phyloP scores from a whole-genome alignment of 1,139 yeast species.

The Nakaseomyces nivariensis region DNA sequence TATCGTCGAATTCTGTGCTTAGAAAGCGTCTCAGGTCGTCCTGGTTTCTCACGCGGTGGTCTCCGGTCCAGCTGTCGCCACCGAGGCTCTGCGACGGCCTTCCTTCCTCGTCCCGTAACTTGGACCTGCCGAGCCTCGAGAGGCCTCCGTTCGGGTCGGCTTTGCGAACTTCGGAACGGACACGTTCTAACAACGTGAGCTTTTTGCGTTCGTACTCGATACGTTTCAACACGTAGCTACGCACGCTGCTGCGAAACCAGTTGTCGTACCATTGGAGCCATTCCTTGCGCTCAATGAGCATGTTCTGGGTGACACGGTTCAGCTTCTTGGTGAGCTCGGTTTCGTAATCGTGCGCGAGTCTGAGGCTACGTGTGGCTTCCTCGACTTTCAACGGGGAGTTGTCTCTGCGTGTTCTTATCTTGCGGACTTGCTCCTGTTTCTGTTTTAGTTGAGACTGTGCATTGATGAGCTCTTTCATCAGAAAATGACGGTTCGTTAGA shows the following conservation, averaged over 20 bases:
- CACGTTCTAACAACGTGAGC: constrained; percentile 63
- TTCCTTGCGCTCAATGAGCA: constrained; percentile 62
- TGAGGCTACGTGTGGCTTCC: constrained; percentile 74
- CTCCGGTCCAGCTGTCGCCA: constrained; percentile 37
- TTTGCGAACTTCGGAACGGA: constrained; percentile 62
- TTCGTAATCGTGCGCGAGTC: constrained; percentile 70
- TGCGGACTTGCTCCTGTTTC: constrained; percentile 65
- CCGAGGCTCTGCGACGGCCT: constrained; percentile 9
- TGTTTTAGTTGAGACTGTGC: constrained; percentile 68
- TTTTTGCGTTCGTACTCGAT: constrained; percentile 84
- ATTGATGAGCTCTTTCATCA: constrained; percentile 78
- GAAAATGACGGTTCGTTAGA: constrained; percentile 77
- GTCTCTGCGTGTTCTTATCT: constrained; percentile 62
- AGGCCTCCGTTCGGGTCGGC: constrained; percentile 77
- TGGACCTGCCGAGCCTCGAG: constrained; percentile 53
- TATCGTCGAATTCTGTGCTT: constrained; percentile 13
- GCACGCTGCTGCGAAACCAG: constrained; percentile 46
- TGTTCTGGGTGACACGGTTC: constrained; percentile 74
- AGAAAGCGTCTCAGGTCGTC: constrained; percentile 7
- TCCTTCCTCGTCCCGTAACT: constrained; percentile 44
- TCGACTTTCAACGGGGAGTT: constrained; percentile 85
- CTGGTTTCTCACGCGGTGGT: constrained; percentile 19
- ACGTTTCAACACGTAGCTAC: constrained; percentile 53
- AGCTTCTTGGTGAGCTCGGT: constrained; percentile 66
- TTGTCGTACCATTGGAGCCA: constrained; percentile 42